Evolutionary conservation across 768 basidiomycete species (phyloP).

Genomic region (Termitomyces sp.): DNA sequence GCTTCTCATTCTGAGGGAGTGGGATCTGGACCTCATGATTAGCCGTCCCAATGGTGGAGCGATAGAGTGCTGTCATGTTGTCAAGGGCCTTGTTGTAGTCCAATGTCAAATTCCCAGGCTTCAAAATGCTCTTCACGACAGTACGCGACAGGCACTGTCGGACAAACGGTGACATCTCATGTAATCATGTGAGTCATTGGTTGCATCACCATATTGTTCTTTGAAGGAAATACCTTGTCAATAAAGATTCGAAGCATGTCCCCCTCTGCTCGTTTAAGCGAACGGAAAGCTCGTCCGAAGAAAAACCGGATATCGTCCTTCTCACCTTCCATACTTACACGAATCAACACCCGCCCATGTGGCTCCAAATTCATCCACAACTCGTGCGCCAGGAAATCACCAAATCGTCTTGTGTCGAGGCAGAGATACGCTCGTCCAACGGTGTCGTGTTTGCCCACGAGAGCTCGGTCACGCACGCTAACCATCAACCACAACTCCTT

Average conservation of each 20-base stretch:
- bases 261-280: conserved; percentile 84
- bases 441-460: conserved; percentile 90
- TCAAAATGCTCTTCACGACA: conserved; percentile 75
- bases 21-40: conserved; percentile 74
- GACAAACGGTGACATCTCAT: conserved; percentile 90
- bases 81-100: conserved; percentile 91
- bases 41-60: conserved; percentile 65
- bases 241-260: conserved; percentile 97
- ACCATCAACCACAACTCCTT: conserved; percentile 97
- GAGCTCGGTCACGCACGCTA: conserved; percentile 84
- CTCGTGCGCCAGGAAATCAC: conserved; percentile 87
- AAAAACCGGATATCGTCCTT: conserved; percentile 97
- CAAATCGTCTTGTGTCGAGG: conserved; percentile 83
- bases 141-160: conserved; percentile 77
- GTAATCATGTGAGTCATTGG: neutral
- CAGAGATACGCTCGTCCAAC: conserved; percentile 90
- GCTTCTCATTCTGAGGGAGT: conserved; percentile 68
- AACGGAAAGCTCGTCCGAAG: conserved; percentile 94
- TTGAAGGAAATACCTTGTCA: conserved; percentile 71
- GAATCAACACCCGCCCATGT: conserved; percentile 75
- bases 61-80: conserved; percentile 75
- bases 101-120: conserved; percentile 47
- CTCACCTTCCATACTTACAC: conserved; percentile 98
- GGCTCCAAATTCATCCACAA: conserved; percentile 89
- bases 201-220: neutral